These are phyloP conservation scores for Earliella scabrosa DNA, from an alignment of 1,284 basidiomycete genomes.

Conservation along the genomic window DNA sequence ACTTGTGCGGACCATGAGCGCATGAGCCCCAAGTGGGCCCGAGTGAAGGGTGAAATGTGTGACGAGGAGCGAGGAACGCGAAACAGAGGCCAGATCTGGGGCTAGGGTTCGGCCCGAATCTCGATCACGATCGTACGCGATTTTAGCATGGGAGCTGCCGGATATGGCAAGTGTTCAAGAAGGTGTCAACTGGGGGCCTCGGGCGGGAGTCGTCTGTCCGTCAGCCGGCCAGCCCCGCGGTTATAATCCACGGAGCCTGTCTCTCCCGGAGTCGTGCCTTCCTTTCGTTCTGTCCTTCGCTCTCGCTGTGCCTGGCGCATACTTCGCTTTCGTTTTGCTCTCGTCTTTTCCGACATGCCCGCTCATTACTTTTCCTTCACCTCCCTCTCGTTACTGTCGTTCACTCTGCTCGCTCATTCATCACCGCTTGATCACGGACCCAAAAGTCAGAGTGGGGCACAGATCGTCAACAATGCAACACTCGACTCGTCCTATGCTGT, in stretches of 20 bases:
- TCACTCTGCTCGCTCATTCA: constrained; percentile 5
- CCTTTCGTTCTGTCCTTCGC: background rate
- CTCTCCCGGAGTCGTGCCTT: background rate
- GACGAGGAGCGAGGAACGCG: no score
- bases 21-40: no score
- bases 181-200: background rate
- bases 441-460: no score
- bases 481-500: constrained; percentile 29
- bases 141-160: background rate
- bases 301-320: constrained; percentile 20
- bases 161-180: constrained; percentile 13
- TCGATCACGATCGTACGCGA: no score
- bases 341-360: constrained; percentile 3
- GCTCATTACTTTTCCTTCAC: background rate
- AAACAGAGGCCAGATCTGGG: no score
- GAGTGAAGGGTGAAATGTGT: no score
- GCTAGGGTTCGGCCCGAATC: no score
- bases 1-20: no score
- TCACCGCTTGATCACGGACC: background rate
- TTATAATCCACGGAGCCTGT: no score
- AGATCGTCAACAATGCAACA: constrained; percentile 3
- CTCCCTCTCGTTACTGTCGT: constrained; percentile 3
- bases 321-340: background rate
- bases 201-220: no score
- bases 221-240: no score